These are phyloP conservation scores for Colletotrichum tamarilloi DNA, from an alignment of 2,329 filamentous ascomycete species.

Conservation along the genomic window DNA sequence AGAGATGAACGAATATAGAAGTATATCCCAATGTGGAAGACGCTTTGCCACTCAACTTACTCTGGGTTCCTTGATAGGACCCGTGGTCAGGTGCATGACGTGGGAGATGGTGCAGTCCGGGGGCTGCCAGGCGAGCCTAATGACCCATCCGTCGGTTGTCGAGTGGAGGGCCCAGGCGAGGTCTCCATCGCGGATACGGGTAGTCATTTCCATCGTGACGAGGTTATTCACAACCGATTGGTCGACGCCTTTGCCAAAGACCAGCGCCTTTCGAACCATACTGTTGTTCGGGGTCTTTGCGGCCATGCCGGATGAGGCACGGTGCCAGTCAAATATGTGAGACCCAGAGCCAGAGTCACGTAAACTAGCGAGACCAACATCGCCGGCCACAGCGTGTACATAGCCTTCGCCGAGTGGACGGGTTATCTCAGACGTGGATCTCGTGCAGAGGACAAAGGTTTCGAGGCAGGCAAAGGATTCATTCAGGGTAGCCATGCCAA, in stretches of 20 bases:
- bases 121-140: slow-evolving; percentile 33
- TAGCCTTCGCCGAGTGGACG: slow-evolving; percentile 26
- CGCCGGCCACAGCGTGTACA: slow-evolving; percentile 20
- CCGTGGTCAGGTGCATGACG: slow-evolving; percentile 33
- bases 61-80: not conserved
- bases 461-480: slow-evolving; percentile 26
- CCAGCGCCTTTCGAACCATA: slow-evolving; percentile 19
- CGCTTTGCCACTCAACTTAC: not conserved
- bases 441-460: slow-evolving; percentile 24
- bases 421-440: slow-evolving; percentile 21
- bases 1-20: slow-evolving; percentile 5
- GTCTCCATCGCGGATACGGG: slow-evolving; percentile 4
- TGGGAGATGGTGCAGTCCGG: slow-evolving; percentile 27
- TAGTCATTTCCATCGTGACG: slow-evolving; percentile 26
- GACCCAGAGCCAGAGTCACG: slow-evolving; percentile 1
- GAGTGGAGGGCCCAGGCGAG: slow-evolving; percentile 1
- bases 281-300: slow-evolving; percentile 22
- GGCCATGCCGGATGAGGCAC: slow-evolving; percentile 9
- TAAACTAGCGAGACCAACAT: slow-evolving; percentile 24
- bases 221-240: slow-evolving; percentile 16
- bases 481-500: slow-evolving; percentile 31
- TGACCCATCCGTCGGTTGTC: slow-evolving; percentile 19
- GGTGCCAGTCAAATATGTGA: slow-evolving; percentile 13
- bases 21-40: not conserved
- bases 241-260: slow-evolving; percentile 10